Percentiles rank a stretch among this genome's conserved stretches.
Evolutionary conservation across 73 alveolate species (phyloP).

Genomic region (Halteria grandinella): DNA sequence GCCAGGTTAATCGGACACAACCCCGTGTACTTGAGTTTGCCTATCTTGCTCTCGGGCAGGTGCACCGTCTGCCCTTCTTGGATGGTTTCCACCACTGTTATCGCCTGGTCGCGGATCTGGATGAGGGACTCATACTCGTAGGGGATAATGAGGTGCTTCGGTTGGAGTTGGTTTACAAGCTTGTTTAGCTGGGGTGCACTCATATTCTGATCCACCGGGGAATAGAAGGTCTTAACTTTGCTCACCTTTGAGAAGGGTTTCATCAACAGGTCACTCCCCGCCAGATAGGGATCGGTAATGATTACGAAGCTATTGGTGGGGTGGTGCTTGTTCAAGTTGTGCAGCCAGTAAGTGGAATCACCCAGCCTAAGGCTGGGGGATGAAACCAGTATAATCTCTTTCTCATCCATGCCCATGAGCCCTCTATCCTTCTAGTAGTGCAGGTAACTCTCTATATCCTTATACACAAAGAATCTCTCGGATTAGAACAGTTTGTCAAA

Average conservation of each 20-base stretch:
- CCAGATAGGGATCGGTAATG: slow-evolving; percentile 6
- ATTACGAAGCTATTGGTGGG: background rate
- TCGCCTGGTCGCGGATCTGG: background rate
- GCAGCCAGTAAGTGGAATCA: slow-evolving; percentile 28
- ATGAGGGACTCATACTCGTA: background rate
- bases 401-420: background rate
- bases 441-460: slow-evolving; percentile 8
- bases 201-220: slow-evolving; percentile 24
- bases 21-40: slow-evolving; percentile 19
- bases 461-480: slow-evolving; percentile 23
- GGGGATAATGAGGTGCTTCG: background rate
- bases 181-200: background rate
- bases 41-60: slow-evolving; percentile 5
- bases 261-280: slow-evolving; percentile 7
- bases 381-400: slow-evolving; percentile 15
- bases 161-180: background rate
- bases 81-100: slow-evolving; percentile 3
- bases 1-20: slow-evolving; percentile 2
- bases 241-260: slow-evolving; percentile 9
- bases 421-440: slow-evolving; percentile 12
- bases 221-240: slow-evolving; percentile 10
- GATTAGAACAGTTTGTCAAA: slow-evolving; percentile 24
- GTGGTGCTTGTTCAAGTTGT: slow-evolving; percentile 18
- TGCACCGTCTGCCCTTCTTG: background rate
- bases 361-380: slow-evolving; percentile 33